Conservation (phyloP, 164 flowering plant species). For the Paratinospora sagittata region DNA sequence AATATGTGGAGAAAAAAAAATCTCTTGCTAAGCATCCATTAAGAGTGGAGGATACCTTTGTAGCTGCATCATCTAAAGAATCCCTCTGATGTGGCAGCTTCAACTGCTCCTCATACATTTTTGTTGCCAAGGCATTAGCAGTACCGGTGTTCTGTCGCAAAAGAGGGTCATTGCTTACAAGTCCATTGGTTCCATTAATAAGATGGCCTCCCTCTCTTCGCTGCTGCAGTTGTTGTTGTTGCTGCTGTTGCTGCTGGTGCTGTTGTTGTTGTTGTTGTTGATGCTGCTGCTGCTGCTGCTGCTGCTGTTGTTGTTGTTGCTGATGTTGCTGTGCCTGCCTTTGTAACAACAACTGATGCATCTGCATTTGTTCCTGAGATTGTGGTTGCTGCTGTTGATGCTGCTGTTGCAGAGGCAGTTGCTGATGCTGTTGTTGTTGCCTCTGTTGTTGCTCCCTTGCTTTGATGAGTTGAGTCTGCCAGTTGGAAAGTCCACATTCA, state of each 20-base stretch:
- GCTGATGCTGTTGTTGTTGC: slow-evolving; percentile 28
- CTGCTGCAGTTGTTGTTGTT: slow-evolving; percentile 52
- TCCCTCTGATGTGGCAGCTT: slow-evolving; percentile 81
- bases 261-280: slow-evolving; percentile 60
- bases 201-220: slow-evolving; percentile 77
- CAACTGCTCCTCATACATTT: slow-evolving; percentile 84
- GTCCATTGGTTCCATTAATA: slow-evolving; percentile 77
- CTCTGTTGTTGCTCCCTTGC: slow-evolving; percentile 47
- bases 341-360: slow-evolving; percentile 17
- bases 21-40: not conserved
- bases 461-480: slow-evolving; percentile 51
- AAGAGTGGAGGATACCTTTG: slow-evolving; percentile 50
- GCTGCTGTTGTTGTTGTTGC: slow-evolving; percentile 71
- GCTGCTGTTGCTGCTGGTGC: slow-evolving; percentile 54
- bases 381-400: not conserved
- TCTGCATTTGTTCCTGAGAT: slow-evolving; percentile 5
- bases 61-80: slow-evolving; percentile 76
- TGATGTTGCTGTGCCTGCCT: slow-evolving; percentile 37
- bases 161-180: slow-evolving; percentile 60
- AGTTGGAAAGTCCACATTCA: slow-evolving; percentile 3
- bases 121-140: slow-evolving; percentile 87
- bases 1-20: not conserved
- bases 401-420: not conserved
- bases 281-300: slow-evolving; percentile 57
- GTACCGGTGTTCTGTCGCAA: slow-evolving; percentile 66